Conservation (phyloP, 306 rosid genomes). For the Lagenaria siceraria region DNA sequence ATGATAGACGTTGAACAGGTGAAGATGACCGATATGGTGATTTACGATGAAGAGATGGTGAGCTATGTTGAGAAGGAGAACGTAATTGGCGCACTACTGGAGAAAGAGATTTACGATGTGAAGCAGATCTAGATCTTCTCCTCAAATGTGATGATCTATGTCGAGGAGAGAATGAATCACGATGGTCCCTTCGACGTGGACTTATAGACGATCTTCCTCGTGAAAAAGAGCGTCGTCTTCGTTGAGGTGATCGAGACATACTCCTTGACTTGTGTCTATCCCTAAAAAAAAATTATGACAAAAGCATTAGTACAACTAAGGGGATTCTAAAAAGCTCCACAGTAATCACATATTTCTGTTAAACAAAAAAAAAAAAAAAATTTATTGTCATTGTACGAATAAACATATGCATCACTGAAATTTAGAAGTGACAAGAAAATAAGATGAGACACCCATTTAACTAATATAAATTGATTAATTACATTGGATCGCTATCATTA, state of each 20-base stretch:
- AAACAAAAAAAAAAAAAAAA: neutral
- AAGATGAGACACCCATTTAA: neutral
- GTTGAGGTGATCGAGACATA: constrained; percentile 46
- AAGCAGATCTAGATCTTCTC: constrained; percentile 16
- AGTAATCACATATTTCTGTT: neutral
- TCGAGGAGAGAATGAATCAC: constrained; percentile 21
- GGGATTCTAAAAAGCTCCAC: neutral
- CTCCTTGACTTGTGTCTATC: constrained; percentile 44
- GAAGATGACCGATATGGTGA: constrained; percentile 40
- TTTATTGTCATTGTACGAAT: neutral
- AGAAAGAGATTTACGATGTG: constrained; percentile 25
- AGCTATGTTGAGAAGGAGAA: constrained; percentile 18
- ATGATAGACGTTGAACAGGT: constrained; percentile 8
- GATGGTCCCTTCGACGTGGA: constrained; percentile 12
- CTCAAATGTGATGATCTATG: constrained; percentile 14
- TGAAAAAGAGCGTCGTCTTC: constrained; percentile 35
- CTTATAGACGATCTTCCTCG: constrained; percentile 26
- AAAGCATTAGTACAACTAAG: neutral
- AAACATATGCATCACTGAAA: neutral
- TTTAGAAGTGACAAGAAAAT: neutral
- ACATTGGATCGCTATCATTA: neutral
- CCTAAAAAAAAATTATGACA: constrained; percentile 13
- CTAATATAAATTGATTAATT: neutral
- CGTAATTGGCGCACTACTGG: constrained; percentile 18
- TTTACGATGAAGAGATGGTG: constrained; percentile 24